Base-by-base conservation (phyloP, 2,329 filamentous ascomycete genomes). In the Sphaceloma murrayae region DNA sequence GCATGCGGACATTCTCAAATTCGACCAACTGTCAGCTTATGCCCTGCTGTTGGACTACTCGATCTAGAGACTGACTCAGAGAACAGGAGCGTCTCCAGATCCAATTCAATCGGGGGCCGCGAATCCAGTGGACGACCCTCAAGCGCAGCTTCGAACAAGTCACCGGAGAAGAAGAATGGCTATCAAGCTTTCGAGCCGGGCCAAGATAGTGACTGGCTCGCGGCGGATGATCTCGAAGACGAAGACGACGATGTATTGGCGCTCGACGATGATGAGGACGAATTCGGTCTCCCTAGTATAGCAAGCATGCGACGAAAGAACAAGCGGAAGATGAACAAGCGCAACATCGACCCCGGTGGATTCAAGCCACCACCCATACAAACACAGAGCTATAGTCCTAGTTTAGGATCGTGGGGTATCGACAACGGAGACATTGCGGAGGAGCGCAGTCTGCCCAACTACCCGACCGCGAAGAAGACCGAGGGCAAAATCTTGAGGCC, bases 401-500 rank as follows among this genome's bases (percentile, higher is more conserved):
- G 45, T 27, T 30, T 53, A 10, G 51, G 52, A 11, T 46, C 52
- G 2, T 71, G 67, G 65, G 79, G 82, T 48, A 83, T 85, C 18
- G 82, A 94, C 64, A 95, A 88, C 63, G 85, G 85, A 51, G 89
- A 96, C 62, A 95, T 96, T 60, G 87, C 88, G 13, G 84, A 94
- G 56, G 88, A 95, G 64, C 76, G 89, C 49, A 85, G 85, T 17
- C 70, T 82, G 29, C 78, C 85, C 10, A 79, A 77, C 49, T 96
- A 96, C 57, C 89, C 89, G 19, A 81, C 85, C 55, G 78, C 88
- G 2, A 89, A 88, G 64, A 93, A 88, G 63, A 80, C 75, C 50
- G 88, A 95, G 60, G 89, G 86, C 19, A 98, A 98, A 70, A 96
- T 96, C 48, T 68, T 98, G 16, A 78, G 91, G 51, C 91, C 91